Percentiles rank a stretch among this genome's conserved stretches.
These are phyloP conservation scores for Phytophthora rubi DNA, from an alignment of 352 stramenopile genomes.

Conservation along the genomic window DNA sequence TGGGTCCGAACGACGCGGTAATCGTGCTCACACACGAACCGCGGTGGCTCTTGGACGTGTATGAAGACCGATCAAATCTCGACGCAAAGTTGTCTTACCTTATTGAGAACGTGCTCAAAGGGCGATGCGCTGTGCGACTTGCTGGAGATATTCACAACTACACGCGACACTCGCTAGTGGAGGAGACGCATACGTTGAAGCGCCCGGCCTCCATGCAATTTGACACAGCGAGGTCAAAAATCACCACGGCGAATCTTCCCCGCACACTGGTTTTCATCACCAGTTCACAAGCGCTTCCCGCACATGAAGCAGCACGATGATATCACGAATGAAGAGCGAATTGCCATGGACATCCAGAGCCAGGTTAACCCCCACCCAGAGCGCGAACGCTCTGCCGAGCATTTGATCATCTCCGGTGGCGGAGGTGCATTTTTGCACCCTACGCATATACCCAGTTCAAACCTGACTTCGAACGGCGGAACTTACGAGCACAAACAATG, in stretches of 20 bases:
- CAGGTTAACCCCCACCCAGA: conserved; percentile 8
- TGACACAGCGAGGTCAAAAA: conserved; percentile 23
- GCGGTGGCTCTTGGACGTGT: conserved; percentile 91
- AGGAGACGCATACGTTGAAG: conserved; percentile 40
- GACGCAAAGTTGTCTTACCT: conserved; percentile 86
- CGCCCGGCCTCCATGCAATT: conserved; percentile 40
- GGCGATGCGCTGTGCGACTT: conserved; percentile 76
- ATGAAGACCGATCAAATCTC: conserved; percentile 74
- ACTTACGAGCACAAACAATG: conserved; percentile 81
- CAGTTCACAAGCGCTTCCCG: conserved; percentile 76
- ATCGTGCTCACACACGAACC: conserved; percentile 94
- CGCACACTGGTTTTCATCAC: conserved; percentile 39
- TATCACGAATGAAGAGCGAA: conserved; percentile 23
- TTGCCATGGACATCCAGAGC: conserved; percentile 10
- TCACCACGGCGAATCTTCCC: conserved; percentile 27
- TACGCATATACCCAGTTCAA: conserved; percentile 81
- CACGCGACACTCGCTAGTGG: conserved; percentile 85
- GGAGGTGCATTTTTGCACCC: conserved; percentile 91
- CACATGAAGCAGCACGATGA: conserved; percentile 58
- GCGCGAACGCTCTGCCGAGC: conserved; percentile 45
- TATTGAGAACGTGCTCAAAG: conserved; percentile 77
- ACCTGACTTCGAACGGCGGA: conserved; percentile 65
- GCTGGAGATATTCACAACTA: conserved; percentile 96
- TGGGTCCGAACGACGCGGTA: conserved; percentile 84
- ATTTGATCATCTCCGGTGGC: conserved; percentile 90